Evolutionary conservation across 108 stramenopile species (phyloP).

Genomic region (Fistulifera pelliculosa): DNA sequence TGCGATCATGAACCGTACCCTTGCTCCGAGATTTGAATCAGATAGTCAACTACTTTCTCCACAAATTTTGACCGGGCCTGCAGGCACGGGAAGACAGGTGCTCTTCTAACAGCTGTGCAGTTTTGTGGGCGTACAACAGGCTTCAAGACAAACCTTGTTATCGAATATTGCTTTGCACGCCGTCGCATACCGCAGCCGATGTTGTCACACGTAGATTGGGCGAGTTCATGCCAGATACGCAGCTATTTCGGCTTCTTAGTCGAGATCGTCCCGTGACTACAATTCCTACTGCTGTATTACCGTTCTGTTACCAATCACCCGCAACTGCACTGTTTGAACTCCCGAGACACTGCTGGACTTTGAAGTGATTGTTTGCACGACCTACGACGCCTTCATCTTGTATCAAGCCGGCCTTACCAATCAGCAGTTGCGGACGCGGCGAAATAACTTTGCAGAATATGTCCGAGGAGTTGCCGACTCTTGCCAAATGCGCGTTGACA

Average conservation of each 20-base stretch:
- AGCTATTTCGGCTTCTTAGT: constrained; percentile 52
- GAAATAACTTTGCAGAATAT: constrained; percentile 2
- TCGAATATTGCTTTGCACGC: constrained; percentile 57
- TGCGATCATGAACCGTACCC: constrained; percentile 44
- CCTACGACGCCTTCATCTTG: constrained; percentile 52
- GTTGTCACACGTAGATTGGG: constrained; percentile 47
- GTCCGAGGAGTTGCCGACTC: not conserved
- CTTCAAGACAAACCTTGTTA: constrained; percentile 15
- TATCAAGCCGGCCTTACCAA: constrained; percentile 55
- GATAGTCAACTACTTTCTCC: constrained; percentile 40
- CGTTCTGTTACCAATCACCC: constrained; percentile 28
- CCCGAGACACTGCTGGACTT: constrained; percentile 26
- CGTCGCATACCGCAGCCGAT: constrained; percentile 65
- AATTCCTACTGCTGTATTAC: constrained; percentile 43
- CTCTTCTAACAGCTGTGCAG: constrained; percentile 35
- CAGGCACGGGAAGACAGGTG: constrained; percentile 50
- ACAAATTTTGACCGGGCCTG: constrained; percentile 66
- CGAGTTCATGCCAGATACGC: constrained; percentile 14
- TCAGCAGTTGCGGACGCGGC: constrained; percentile 31
- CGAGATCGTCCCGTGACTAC: constrained; percentile 31
- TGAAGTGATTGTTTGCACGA: constrained; percentile 56
- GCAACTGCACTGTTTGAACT: constrained; percentile 21
- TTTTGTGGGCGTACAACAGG: constrained; percentile 23
- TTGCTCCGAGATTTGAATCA: constrained; percentile 16
- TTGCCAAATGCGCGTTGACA: not conserved